Base-by-base conservation (phyloP, 1,139 yeast species). In the Torulaspora pretoriensis region DNA sequence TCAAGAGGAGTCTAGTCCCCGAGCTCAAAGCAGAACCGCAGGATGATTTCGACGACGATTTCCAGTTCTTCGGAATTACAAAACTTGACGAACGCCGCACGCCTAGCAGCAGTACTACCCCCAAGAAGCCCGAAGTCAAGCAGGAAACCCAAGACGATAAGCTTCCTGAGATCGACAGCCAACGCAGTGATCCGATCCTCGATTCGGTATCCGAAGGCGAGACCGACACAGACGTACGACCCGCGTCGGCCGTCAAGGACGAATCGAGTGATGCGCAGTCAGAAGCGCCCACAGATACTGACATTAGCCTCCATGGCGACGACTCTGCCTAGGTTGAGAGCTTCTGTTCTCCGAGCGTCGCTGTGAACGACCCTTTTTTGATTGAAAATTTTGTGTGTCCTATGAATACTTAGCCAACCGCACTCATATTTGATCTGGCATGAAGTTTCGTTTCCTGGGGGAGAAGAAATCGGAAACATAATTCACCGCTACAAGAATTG, bases 21-120 rank as follows among this genome's bases (percentile, higher is more conserved):
- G 41, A 37, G 40, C 30, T 31, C 4, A 36, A 38, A 32, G 13
- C 14, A 19, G 31, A 29, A 23, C 31, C 43, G 8, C 7, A 16
- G 14, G 46, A 35, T 13, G 46, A 46, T 23, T 46, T 46, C 26
- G 49, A 46, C 10, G 49, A 46, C 13, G 50, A 47, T 32, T 39
- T 47, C 35, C 38, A 44, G 22, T 47, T 47, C 35, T 38, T 41
- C 26, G 50, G 50, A n/a, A 44, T 47, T 10, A 36, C 44, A 22
- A 44, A 43, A 35, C 28, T 24, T 8, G 17, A 35, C 9, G 37
- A 41, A 24, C 31, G 25, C 23, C 8, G 13, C 16, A 25, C 24
- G 10, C 37, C 42, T 7, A 37, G 36, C 16, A 33, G 34, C 17
- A 22, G 10, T 30, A 42, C 24, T 27, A 26, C 29, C 9, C 41